Percentiles rank a stretch among this genome's conserved stretches.
phyloP scores from a whole-genome alignment of 2,329 filamentous ascomycete species.

The Beauveria caledonica region DNA sequence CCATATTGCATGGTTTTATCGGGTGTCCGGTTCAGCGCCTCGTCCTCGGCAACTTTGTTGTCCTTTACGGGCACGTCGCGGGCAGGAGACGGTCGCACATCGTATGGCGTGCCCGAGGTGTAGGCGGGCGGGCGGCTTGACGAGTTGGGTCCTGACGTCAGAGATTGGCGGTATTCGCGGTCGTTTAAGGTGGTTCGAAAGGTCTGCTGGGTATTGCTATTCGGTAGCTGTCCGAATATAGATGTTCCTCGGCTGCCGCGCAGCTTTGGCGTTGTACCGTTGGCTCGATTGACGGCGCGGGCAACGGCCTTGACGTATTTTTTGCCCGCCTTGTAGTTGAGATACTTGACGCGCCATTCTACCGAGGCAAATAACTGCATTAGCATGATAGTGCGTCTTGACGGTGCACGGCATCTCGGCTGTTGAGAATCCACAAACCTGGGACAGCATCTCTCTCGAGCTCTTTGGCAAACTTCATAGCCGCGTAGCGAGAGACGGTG shows the following conservation, averaged over 20 bases:
- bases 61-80: background rate
- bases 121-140: constrained; percentile 4
- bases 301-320: constrained; percentile 82
- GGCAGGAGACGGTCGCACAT: background rate
- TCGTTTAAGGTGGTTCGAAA: constrained; percentile 6
- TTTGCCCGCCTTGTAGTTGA: constrained; percentile 93
- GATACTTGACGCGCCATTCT: constrained; percentile 91
- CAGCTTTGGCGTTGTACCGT: constrained; percentile 39
- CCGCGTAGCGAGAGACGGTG: constrained; percentile 5
- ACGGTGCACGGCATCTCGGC: background rate
- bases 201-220: constrained; percentile 9
- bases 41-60: constrained; percentile 25
- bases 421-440: constrained; percentile 37
- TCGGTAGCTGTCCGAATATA: constrained; percentile 6
- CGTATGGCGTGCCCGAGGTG: background rate
- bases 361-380: constrained; percentile 1
- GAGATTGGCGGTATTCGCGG: constrained; percentile 2
- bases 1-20: constrained; percentile 40
- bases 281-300: constrained; percentile 59
- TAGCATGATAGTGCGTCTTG: background rate
- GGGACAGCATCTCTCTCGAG: constrained; percentile 82
- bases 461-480: constrained; percentile 66
- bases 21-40: constrained; percentile 29
- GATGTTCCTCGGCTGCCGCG: constrained; percentile 14
- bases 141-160: background rate